These are phyloP conservation scores for Wickerhamiella pararugosa DNA, from an alignment of 1,139 yeast genomes.

Conservation along the genomic window DNA sequence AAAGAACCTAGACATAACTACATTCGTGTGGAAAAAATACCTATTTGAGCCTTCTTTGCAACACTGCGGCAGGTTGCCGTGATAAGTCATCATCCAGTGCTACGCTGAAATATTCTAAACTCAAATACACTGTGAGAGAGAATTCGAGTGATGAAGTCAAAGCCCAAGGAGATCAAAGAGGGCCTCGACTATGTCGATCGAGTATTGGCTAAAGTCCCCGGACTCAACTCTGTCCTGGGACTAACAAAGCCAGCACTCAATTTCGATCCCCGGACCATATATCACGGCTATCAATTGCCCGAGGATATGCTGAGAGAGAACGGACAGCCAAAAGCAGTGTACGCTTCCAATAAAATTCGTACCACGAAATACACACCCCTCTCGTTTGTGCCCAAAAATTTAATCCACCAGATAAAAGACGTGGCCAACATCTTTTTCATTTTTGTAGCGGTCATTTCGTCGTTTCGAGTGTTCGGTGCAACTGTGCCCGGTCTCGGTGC, in stretches of 20 bases:
- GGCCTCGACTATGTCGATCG: slow-evolving; percentile 3
- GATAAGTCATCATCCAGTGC: too few relatives aligned
- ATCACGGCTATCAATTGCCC: slow-evolving; percentile 59
- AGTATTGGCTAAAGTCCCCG: slow-evolving; percentile 12
- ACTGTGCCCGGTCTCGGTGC: slow-evolving; percentile 79
- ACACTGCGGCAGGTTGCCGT: too few relatives aligned
- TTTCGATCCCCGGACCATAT: slow-evolving; percentile 34
- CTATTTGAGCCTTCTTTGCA: too few relatives aligned
- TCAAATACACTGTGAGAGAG: too few relatives aligned
- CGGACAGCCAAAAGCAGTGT: slow-evolving; percentile 42
- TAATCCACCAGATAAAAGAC: slow-evolving; percentile 65
- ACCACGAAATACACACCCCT: slow-evolving; percentile 92
- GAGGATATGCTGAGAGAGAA: slow-evolving; percentile 41
- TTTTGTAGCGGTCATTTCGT: slow-evolving; percentile 63
- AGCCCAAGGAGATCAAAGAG: not conserved
- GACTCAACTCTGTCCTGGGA: slow-evolving; percentile 11
- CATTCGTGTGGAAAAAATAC: too few relatives aligned
- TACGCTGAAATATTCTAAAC: too few relatives aligned
- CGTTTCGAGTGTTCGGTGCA: slow-evolving; percentile 80
- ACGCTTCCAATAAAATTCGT: slow-evolving; percentile 82
- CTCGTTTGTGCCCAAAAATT: slow-evolving; percentile 74
- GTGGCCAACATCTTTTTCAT: slow-evolving; percentile 84
- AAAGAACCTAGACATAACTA: too few relatives aligned
- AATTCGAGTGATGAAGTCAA: too few relatives aligned
- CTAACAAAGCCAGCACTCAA: slow-evolving; percentile 4